Base-by-base conservation (phyloP, 352 stramenopile species). In the Globisporangium acanthophoron region DNA sequence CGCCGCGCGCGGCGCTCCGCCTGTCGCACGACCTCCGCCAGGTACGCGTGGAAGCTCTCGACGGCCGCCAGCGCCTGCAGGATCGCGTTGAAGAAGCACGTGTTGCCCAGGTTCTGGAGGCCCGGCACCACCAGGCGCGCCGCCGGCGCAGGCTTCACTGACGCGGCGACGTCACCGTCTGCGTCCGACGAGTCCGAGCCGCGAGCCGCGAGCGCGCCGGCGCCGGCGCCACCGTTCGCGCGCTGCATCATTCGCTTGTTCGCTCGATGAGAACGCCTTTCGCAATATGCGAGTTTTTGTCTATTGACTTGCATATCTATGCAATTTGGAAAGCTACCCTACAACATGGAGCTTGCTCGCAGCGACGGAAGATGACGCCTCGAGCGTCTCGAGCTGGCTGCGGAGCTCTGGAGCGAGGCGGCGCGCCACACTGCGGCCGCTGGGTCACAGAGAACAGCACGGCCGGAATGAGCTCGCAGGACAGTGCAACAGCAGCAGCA, bases 81-180 rank as follows among this genome's bases (percentile, higher is more conserved):
- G 53, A 96, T 91, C 33, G 85, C 87, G 61, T 96, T 96, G 71
- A 96, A 92, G 63, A 92, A 96, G 70, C 87, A 96, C 50, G 87
- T 93, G 64, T 96, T 96, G 65, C 87, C 85, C n/a, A 96, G 69
- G 61, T 96, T 96, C 64, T 88, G 73, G 43, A 95, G 75, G n/a
- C 87, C 87, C 1, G 83, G 77, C 43, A 94, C 71, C 16, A n/a
- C 18, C 18, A 47, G 43, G 5, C 43, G 43, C 43, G 43, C 5
- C 43, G 4, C 43, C 11, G 43, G 18, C 43, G 18, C 43, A 8
- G 21, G 43, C 5, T 47, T 11, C n/a, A 9, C 1, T 39, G 33
- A 3, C 33, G 33, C 33, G 7, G 33, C 33, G 33, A 12, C 33
- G 33, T 39, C 33, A 39, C 0, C 33, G 1, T 24, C 51, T 52